Conservation (phyloP, 2,329 filamentous ascomycete species). For the Neopestalotiopsis sp. region DNA sequence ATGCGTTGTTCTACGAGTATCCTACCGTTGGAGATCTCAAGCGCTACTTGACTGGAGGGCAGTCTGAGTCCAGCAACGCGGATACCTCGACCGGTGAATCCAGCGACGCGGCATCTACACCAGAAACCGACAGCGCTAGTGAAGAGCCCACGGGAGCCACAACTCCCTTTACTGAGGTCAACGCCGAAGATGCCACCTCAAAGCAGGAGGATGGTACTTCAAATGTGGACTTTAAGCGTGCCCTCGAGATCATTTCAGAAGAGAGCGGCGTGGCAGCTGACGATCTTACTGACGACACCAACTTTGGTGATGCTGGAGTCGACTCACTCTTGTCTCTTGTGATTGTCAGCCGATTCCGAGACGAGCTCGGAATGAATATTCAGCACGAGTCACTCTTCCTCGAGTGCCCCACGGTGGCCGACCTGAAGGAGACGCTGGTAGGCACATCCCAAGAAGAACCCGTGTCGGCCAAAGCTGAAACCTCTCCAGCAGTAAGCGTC, state of each 20-base stretch:
- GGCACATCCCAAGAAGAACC: not conserved
- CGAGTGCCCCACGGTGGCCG: conserved; percentile 20
- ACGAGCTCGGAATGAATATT: conserved; percentile 24
- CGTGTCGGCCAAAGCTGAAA: not conserved
- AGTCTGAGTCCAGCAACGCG: not conserved
- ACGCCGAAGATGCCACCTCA: not conserved
- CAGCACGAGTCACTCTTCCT: conserved; percentile 13
- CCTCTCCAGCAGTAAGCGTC: not conserved
- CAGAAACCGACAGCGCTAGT: conserved; percentile 1
- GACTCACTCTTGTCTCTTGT: conserved; percentile 26
- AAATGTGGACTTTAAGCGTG: conserved; percentile 5
- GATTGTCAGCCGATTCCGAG: conserved; percentile 24
- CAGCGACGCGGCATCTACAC: not conserved
- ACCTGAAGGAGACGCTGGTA: conserved; percentile 35
- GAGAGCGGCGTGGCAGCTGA: conserved; percentile 26
- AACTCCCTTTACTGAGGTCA: conserved; percentile 9
- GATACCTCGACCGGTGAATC: not conserved
- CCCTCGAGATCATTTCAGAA: conserved; percentile 21
- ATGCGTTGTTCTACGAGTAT: conserved; percentile 33
- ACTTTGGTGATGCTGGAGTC: conserved; percentile 26
- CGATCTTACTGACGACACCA: conserved; percentile 29
- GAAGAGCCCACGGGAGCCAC: not conserved
- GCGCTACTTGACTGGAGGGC: conserved; percentile 17
- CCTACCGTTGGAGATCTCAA: conserved; percentile 31
- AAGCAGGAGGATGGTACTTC: not conserved